Evolutionary conservation across 1,139 yeast genomes (phyloP), one percentile per base, ranked within the genome.

Genomic region (Kodamaea ohmeri): DNA sequence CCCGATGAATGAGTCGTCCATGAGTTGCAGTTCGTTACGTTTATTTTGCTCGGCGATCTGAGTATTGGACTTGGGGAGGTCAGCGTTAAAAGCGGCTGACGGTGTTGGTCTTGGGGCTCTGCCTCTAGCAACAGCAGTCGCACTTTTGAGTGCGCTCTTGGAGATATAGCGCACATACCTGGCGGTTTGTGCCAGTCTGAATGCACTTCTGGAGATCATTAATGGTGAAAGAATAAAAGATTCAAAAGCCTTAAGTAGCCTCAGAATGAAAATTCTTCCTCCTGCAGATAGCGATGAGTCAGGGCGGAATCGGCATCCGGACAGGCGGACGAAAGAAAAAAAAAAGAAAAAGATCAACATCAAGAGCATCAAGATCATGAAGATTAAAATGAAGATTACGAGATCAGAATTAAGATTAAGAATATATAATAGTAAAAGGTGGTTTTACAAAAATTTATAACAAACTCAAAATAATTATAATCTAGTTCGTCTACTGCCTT

Each of bases 1-100:
- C 9, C 98, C 98, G 45, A 92, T 87, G 56, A 90, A 83, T 13
- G 95, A 83, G 55, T 83, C 89, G 57, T 87, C 96, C 86, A 79
- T 78, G 38, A 54, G 43, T 39, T 44, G 49, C 51, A 36, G 39
- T 34, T 28, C 35, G 40, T 37, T 43, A 15, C 30, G 36, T 37
- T 37, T 19, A 25, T 26, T 27, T 11, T 34, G 33, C 18, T 34
- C 34, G 20, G 30, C 36, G 25, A 37, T 37, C 19, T 33, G 34
- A 11, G 12, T 12, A 6, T 34, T 9, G 11, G 38, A 20, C 40
- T 37, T 35, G 20, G 48, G 43, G 24, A 44, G 36, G 28, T 45
- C 48, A 13, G 47, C 32, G 37, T 49, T 47, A 41, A 49, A 49
- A 3, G 51, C 28, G 11, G 50, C 36, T 65, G 76, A 34, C 56